Evolutionary conservation across 805 yeast genomes (phyloP), one percentile per base, ranked within the genome.

Genomic region (Metschnikowia matae): DNA sequence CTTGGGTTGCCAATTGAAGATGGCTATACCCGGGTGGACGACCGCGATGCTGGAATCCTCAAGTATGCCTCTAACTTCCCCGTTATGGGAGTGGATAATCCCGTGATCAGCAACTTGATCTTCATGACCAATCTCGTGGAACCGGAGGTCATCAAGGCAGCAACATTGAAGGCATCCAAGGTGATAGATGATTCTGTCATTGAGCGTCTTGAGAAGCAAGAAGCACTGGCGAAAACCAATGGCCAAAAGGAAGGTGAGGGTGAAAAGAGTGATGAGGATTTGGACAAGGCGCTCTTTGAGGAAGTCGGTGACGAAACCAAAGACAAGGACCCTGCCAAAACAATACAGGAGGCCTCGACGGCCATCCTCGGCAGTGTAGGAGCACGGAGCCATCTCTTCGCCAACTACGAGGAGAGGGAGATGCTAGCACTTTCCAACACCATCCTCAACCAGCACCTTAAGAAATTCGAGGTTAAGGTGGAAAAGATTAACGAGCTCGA

Each of bases 81-180:
- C 13, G 85, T 88, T 45, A 81, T 89, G 35, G 80, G 89, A 40
- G 81, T 85, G 29, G 98, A 94, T 59, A 94, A 94, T 66, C 99
- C 99, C 2, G 90, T 94, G 3, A 78, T 94, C 72, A 85, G 96
- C 35, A 92, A 96, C n/a, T 78, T 94, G 54, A 85, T 96, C 13
- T 94, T 91, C 67, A 73, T 94, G 68, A 83, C 91, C 0, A 84
- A 89, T 36, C 69, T 91, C 45, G 95, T 90, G 15, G 97, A 92
- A 61, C 86, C 92, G 11, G 85, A 85, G 38, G 87, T 87, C 20
- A 96, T 92, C 0, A 82, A 83, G 49, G 89, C 91, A 10, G 96
- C 96, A 33, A 85, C 95, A 6, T 69, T 62, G 31, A 71, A 83
- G 44, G 90, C 89, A 0, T 75, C 83, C 5, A 71, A 71, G 46